Percentiles rank a stretch among this genome's conserved stretches.
Conservation (phyloP, 2,329 filamentous ascomycete species). For the Ascosphaera apis region DNA sequence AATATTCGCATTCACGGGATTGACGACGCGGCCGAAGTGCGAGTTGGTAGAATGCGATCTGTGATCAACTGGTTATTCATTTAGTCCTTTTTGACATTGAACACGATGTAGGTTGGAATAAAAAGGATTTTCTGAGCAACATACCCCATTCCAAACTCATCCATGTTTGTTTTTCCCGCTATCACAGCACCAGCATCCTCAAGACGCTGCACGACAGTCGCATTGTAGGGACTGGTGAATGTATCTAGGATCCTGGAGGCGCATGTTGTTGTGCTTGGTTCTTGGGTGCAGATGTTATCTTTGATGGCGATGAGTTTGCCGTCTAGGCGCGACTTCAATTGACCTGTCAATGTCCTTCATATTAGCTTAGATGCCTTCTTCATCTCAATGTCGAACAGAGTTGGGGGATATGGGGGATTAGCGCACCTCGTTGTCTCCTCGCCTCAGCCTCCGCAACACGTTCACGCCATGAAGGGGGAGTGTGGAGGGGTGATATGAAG, state of each 20-base stretch:
- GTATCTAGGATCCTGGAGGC: conserved; percentile 50
- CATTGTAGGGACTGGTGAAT: conserved; percentile 56
- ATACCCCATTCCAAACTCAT: conserved; percentile 81
- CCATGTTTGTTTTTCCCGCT: conserved; percentile 71
- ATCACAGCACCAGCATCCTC: conserved; percentile 37
- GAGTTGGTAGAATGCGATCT: conserved; percentile 49
- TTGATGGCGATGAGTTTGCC: conserved; percentile 40
- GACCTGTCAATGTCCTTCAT: background rate
- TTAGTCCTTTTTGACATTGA: too few relatives aligned
- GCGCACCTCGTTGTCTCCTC: conserved; percentile 14
- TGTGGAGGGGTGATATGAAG: conserved; percentile 17
- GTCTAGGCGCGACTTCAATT: conserved; percentile 16
- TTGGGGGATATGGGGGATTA: background rate
- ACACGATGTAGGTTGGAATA: too few relatives aligned
- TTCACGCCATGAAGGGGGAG: conserved; percentile 14
- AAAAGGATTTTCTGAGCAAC: too few relatives aligned
- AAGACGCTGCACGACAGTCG: conserved; percentile 53
- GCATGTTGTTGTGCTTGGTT: conserved; percentile 50
- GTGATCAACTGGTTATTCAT: background rate
- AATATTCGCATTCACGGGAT: conserved; percentile 18
- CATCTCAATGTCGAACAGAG: background rate
- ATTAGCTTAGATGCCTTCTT: background rate
- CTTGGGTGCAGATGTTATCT: conserved; percentile 49
- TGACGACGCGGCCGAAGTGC: conserved; percentile 39
- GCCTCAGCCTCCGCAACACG: conserved; percentile 16